Percentiles rank a stretch among this genome's conserved stretches.
Conservation (phyloP, 2,329 filamentous ascomycete genomes). For the Penicillium sp. region DNA sequence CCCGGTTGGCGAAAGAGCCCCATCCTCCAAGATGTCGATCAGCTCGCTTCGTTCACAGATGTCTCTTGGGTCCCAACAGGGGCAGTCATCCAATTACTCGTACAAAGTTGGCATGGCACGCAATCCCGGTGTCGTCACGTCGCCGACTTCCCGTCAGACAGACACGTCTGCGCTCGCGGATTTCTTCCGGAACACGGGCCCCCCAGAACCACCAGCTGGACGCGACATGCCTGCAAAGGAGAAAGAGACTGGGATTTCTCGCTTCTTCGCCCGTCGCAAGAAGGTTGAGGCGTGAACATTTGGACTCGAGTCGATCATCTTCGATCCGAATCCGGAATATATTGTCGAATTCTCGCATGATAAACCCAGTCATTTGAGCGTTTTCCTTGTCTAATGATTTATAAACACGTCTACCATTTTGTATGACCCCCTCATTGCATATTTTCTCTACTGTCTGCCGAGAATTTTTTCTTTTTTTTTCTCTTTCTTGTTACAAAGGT, state of each 20-base stretch:
- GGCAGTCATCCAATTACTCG: slow-evolving; percentile 31
- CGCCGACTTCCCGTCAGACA: slow-evolving; percentile 24
- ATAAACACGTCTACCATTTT: slow-evolving; percentile 20
- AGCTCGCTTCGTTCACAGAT: slow-evolving; percentile 31
- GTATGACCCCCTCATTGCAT: slow-evolving; percentile 5
- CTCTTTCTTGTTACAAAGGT: slow-evolving; percentile 11
- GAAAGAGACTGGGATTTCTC: slow-evolving; percentile 28
- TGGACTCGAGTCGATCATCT: not conserved
- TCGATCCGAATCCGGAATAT: no score
- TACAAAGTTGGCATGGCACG: slow-evolving; percentile 35
- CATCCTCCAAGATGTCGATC: slow-evolving; percentile 28
- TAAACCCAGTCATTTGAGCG: slow-evolving; percentile 21
- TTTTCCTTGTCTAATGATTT: slow-evolving; percentile 19
- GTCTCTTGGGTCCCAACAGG: slow-evolving; percentile 23
- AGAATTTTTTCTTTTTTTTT: slow-evolving; percentile 2
- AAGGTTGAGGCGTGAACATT: slow-evolving; percentile 22
- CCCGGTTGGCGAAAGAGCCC: slow-evolving; percentile 22
- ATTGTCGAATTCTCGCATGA: not conserved
- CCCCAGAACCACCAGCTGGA: slow-evolving; percentile 43
- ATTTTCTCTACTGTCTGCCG: not conserved
- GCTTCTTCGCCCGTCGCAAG: slow-evolving; percentile 31
- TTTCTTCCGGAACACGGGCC: slow-evolving; percentile 64
- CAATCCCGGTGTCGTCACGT: slow-evolving; percentile 20
- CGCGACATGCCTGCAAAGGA: slow-evolving; percentile 13
- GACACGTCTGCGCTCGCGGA: slow-evolving; percentile 64